phyloP scores from a whole-genome alignment of 345 rosid species.

The Lepidium sativum region DNA sequence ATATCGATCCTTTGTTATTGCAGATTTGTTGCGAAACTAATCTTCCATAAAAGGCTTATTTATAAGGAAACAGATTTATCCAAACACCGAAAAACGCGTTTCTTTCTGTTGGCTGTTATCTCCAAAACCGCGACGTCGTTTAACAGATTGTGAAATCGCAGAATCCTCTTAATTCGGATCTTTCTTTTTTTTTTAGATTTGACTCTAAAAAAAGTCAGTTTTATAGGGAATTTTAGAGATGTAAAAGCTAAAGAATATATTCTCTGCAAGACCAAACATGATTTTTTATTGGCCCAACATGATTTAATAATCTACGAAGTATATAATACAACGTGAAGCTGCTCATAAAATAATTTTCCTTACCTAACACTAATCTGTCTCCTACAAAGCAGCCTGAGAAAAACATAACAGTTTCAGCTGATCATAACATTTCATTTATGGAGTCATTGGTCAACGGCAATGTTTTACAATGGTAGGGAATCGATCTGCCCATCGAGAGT shows the following conservation, averaged over 20 bases:
- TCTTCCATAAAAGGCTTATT: neutral
- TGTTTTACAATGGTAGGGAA: slow-evolving; percentile 37
- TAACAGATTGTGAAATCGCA: neutral
- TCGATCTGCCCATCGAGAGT: slow-evolving; percentile 48
- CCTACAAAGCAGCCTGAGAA: neutral
- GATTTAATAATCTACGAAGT: neutral
- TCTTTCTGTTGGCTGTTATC: neutral
- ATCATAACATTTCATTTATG: neutral
- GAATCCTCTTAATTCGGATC: neutral
- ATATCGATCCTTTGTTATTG: slow-evolving; percentile 11
- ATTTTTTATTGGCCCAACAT: neutral
- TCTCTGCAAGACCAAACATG: neutral
- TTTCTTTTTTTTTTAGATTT: neutral
- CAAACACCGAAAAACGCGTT: slow-evolving; percentile 5
- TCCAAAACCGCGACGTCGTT: neutral
- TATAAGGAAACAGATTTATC: neutral
- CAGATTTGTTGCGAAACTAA: neutral
- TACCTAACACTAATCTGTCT: neutral
- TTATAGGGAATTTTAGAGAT: neutral
- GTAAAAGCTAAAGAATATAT: neutral
- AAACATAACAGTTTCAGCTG: neutral
- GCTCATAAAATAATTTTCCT: neutral
- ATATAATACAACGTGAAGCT: neutral
- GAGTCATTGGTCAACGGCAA: neutral
- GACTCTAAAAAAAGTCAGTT: neutral